These are phyloP conservation scores for Cryptosporidium meleagridis DNA, from an alignment of 169 alveolate genomes.

Conservation along the genomic window DNA sequence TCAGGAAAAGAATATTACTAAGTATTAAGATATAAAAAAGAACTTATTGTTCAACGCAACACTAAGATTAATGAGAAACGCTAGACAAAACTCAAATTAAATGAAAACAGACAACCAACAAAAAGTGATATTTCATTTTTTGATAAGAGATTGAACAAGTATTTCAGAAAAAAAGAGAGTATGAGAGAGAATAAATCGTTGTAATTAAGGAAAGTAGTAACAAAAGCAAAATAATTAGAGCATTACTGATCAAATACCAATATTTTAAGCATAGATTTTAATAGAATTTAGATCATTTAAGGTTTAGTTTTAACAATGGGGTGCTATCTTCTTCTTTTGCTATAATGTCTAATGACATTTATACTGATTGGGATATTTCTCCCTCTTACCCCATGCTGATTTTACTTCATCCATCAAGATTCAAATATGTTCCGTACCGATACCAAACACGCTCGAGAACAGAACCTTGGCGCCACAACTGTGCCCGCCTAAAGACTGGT, in stretches of 20 bases:
- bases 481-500: neutral
- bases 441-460: slow-evolving; percentile 2
- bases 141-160: neutral
- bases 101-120: neutral
- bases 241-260: neutral
- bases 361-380: neutral
- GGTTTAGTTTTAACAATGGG: slow-evolving; percentile 1
- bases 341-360: neutral
- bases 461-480: neutral
- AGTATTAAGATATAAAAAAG: neutral
- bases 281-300: slow-evolving; percentile 2
- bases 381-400: neutral
- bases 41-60: too few species aligned
- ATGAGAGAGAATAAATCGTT: neutral
- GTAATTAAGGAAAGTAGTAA: neutral
- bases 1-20: neutral
- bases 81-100: neutral
- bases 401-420: too few species aligned
- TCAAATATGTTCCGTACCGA: too few species aligned
- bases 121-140: too few species aligned
- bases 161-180: neutral
- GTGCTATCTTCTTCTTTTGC: neutral
- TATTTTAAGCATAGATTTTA: neutral
- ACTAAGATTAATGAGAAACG: neutral
- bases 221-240: neutral